Base-by-base conservation (phyloP, 2,329 filamentous ascomycete genomes). In the Diplocarpon rosae region DNA sequence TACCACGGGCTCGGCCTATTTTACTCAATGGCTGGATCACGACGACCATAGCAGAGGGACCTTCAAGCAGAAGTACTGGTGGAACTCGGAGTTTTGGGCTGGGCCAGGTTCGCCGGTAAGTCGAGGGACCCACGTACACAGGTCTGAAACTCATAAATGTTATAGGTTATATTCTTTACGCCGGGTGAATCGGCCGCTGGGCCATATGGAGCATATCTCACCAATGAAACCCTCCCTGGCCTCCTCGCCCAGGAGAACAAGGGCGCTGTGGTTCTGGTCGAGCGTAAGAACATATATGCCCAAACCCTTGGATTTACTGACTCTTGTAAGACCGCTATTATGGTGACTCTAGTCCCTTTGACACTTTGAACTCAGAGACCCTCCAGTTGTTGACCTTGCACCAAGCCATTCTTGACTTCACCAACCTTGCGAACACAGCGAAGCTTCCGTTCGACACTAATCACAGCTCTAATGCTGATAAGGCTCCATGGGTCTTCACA, bases 21-120 rank as follows among this genome's bases (percentile, higher is more conserved):
- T 60, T 43, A 48, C 51, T 24, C 76, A 80, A 58, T 63, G 73
- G 43, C 71, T 80, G 39, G 75, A 81, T 55, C 77, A 81, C 59
- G 60, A 66, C 4, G 63, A 77, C 52, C 73, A 73, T 1, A 62
- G 62, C n/a, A 60, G 74, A 11, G 73, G 73, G 10, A 76, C 69
- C 0, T 77, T 77, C 52, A 62, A 65, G 24, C 72, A 76, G 59
- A 65, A 68, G 34, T 77, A 69, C 56, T 75, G 67, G 63, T 77
- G 66, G 56, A 71, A 68, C 52, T 62, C 65, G 0, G 65, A 70
- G 31, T 70, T 60, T 52, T 78, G 71, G 71, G 62, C 62, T 11
- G 75, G 73, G 1, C 69, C 71, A 37, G 71, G 73, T 1, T 73
- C 71, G 15, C 74, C 75, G 6, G 68, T 75, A 56, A 51, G 58